Evolutionary conservation across 1,139 yeast species (phyloP), one percentile per base, ranked within the genome.

Genomic region (Suhomyces bolitotheri): DNA sequence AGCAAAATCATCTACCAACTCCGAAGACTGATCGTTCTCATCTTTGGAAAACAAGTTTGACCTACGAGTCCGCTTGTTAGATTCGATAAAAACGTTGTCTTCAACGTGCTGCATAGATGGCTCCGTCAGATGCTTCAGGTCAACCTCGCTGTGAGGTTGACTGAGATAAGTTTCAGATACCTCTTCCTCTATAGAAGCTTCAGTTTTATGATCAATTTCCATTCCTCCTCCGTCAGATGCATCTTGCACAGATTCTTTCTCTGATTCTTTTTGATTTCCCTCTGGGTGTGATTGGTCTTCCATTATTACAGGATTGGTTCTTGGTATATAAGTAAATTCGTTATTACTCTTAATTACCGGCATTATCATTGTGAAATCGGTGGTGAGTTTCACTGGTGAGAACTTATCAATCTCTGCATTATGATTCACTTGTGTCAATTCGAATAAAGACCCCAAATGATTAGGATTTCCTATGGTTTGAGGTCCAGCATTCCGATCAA

Each of bases 291-390:
- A 3, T 10, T 14, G 10, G 4, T 15, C 13, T n/a, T 28, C 14
- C 11, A 15, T 15, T 2, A 7, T 14, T 4, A 25, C 13, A 10
- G 22, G 21, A 6, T 28, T 16, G n/a, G 21, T n/a, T 15, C 33
- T 24, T 5, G 37, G 37, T 7, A 39, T 24, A 20, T 43, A 44
- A 4, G 47, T 36, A 11, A 45, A 39, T 20, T 51, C 58, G 20
- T 48, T 34, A 29, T 47, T 38, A 5, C 41, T 49, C 32, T 51
- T 49, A 33, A 43, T 40, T 4, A 49, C 42, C 4, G 72, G 71
- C 16, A 63, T 41, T 16, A 67, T 44, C 71, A 66, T 66, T 1
- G 73, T 67, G 34, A 67, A 62, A 33, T 66, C 73, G 7, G 62
- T 51, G 3, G 56, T 50, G 13, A 49, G 51, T 41, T 65, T 64